Evolutionary conservation across 2,329 filamentous ascomycete genomes (phyloP).

Genomic region (Fusarium protoensiforme): DNA sequence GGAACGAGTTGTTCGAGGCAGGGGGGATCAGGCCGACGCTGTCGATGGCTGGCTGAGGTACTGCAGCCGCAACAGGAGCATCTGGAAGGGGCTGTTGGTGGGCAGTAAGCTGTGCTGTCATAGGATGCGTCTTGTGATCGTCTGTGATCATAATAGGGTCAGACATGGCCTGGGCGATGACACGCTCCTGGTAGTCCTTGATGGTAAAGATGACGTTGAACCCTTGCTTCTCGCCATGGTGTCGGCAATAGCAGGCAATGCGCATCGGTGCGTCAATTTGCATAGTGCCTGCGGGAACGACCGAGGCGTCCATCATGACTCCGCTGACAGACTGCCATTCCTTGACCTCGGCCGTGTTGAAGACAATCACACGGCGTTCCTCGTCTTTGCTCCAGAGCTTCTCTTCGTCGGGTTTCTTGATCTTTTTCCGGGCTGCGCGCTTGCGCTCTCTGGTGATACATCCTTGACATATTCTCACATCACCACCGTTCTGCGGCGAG

Average conservation of each 20-base stretch:
- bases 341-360: conserved; percentile 89
- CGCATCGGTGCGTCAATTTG: conserved; percentile 91
- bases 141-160: conserved; percentile 97
- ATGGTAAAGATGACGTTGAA: conserved; percentile 96
- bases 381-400: conserved; percentile 86
- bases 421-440: conserved; percentile 90
- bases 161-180: conserved; percentile 87
- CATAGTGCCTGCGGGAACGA: conserved; percentile 69
- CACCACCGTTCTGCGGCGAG: conserved; percentile 87
- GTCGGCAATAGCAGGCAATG: conserved; percentile 96
- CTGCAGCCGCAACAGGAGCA: conserved; percentile 21
- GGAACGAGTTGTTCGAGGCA: conserved; percentile 57
- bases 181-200: conserved; percentile 79
- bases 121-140: conserved; percentile 87
- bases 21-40: conserved; percentile 47
- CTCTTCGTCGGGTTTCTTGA: conserved; percentile 93
- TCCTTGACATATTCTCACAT: conserved; percentile 90
- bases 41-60: conserved; percentile 41
- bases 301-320: conserved; percentile 56
- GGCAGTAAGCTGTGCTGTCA: conserved; percentile 42
- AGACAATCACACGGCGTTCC: conserved; percentile 84
- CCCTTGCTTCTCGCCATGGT: conserved; percentile 92
- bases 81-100: conserved; percentile 45
- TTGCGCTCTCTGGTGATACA: conserved; percentile 94
- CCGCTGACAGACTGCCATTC: conserved; percentile 78